Base-by-base conservation (phyloP, 768 basidiomycete species). In the Candolleomyces eurysporus region DNA sequence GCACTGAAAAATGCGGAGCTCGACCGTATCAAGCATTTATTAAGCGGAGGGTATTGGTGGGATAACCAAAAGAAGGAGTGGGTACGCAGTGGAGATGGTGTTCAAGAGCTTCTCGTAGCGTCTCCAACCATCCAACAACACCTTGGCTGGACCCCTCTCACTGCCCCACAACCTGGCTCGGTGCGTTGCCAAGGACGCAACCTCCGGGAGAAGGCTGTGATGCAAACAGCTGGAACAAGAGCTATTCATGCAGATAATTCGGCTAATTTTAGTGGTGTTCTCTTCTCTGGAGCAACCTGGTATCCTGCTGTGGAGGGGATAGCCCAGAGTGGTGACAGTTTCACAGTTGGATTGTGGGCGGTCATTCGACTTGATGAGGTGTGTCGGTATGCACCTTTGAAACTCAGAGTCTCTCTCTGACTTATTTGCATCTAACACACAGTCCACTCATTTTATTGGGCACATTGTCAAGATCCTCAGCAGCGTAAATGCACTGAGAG, bases 1-100 rank as follows among this genome's bases (percentile, higher is more conserved):
- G 75, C 75, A 0, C 16, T 50, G 1, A 52, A 69, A 5, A 65
- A 78, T 3, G 64, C 70, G 0, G 60, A 66, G 3, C 65, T 67
- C 19, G 64, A 75, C 7, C 17, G 9, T 17, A 8, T 43, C 17
- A 8, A 17, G 17, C 42, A 43, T 43, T 17, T 43, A 43, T 17
- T 43, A 8, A 9, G 9, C 17, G 42, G 42, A 17, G 42, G 42
- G 17, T 8, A 17, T 9, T 43, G 42, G 42, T 73, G 71, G 69
- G 48, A 42, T 10, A 32, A 58, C 1, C 55, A 61, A 10, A 50
- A 62, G 17, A 50, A 62, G 6, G 32, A 64, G 26, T 70, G 65
- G 65, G 26, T 54, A 0, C 56, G 45, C 17, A 17, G 32, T 8
- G 59, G 49, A 17, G 19, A 21, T 42, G 30, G 36, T n/a, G 22